Evolutionary conservation across 768 basidiomycete species (phyloP).

Genomic region (Termitomyces bulborhizus): DNA sequence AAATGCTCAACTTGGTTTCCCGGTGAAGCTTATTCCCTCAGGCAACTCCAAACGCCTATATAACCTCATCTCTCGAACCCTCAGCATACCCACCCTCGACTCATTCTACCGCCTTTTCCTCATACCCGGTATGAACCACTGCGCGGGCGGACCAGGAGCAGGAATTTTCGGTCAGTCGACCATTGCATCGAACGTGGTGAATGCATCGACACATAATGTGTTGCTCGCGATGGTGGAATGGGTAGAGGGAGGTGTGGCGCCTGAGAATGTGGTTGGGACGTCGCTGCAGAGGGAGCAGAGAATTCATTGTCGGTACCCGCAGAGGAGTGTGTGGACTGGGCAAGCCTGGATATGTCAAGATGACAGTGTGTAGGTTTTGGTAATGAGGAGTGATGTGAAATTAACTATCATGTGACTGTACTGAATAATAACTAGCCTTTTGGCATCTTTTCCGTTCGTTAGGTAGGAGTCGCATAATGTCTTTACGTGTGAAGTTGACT

Average conservation of each 20-base stretch:
- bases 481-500: no score
- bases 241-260: slow-evolving; percentile 2
- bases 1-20: not conserved
- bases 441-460: no score
- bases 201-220: not conserved
- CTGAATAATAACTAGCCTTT: no score
- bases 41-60: slow-evolving; percentile 4
- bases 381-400: no score
- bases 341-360: not conserved
- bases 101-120: slow-evolving; percentile 10
- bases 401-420: no score
- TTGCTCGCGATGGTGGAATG: slow-evolving; percentile 3
- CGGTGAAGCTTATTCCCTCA: not conserved
- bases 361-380: not conserved
- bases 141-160: not conserved
- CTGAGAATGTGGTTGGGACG: not conserved
- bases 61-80: slow-evolving; percentile 2
- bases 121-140: slow-evolving; percentile 2
- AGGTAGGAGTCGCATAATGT: no score
- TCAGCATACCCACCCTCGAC: slow-evolving; percentile 1
- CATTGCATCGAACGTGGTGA: not conserved
- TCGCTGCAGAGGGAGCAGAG: not conserved
- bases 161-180: not conserved
- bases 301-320: slow-evolving; percentile 3
- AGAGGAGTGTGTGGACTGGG: slow-evolving; percentile 3